Evolutionary conservation across 139 green algal genomes (phyloP).

Genomic region (Tetraselmis striata): DNA sequence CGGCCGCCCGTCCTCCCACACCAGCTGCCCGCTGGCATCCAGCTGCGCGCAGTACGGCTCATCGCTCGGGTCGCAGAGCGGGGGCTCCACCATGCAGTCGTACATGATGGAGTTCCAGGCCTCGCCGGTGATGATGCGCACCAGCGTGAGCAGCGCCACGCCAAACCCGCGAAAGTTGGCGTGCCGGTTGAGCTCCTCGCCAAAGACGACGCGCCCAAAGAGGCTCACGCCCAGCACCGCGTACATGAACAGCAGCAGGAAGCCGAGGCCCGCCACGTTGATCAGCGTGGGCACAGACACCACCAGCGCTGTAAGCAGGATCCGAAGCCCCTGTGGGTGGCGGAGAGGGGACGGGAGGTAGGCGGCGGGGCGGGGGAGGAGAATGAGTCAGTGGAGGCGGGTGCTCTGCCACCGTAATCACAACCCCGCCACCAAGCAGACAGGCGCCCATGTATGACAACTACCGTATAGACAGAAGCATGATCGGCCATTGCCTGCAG

Average conservation of each 20-base stretch:
- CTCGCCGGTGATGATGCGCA: constrained; percentile 28
- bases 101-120: constrained; percentile 37
- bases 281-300: constrained; percentile 17
- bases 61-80: not conserved
- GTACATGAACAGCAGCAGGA: constrained; percentile 30
- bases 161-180: constrained; percentile 27
- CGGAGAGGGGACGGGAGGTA: not conserved
- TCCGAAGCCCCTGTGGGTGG: constrained; percentile 7
- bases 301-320: constrained; percentile 25
- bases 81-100: constrained; percentile 18
- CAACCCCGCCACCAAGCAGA: too few species aligned
- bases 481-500: too few species aligned
- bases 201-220: constrained; percentile 21
- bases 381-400: not conserved
- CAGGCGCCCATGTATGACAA: too few species aligned
- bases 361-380: too few species aligned
- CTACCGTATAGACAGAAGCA: too few species aligned
- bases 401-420: too few species aligned
- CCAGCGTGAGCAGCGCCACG: constrained; percentile 13
- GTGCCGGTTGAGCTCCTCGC: constrained; percentile 15
- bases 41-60: not conserved
- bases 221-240: constrained; percentile 23
- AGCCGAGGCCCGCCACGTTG: constrained; percentile 26
- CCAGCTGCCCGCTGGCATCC: not conserved
- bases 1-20: not conserved